These are phyloP conservation scores for Thermothelomyces thermophilus DNA, from an alignment of 2,329 filamentous ascomycete genomes.

Conservation along the genomic window DNA sequence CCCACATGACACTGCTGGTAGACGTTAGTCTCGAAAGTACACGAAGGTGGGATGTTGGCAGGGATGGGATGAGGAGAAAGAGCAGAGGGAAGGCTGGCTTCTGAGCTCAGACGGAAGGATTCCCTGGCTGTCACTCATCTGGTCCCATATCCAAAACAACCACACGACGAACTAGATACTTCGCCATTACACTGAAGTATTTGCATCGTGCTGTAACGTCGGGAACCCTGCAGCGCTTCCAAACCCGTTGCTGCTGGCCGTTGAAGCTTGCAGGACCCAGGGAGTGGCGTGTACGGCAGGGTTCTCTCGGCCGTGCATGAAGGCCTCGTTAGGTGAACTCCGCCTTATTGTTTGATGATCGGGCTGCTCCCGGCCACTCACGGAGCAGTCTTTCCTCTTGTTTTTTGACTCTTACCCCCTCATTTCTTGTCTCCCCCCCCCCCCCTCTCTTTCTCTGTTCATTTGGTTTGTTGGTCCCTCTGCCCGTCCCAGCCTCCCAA, in stretches of 20 bases:
- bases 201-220: background rate
- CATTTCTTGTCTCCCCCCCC: background rate
- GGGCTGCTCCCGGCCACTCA: constrained; percentile 17
- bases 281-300: constrained; percentile 8
- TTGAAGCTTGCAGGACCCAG: constrained; percentile 18
- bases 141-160: background rate
- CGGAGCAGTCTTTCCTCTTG: constrained; percentile 5
- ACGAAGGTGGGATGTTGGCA: constrained; percentile 5
- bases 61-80: constrained; percentile 2
- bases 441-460: background rate
- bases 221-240: constrained; percentile 12
- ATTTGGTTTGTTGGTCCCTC: background rate
- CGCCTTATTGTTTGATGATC: constrained; percentile 21
- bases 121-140: background rate
- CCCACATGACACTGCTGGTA: constrained; percentile 13
- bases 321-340: constrained; percentile 18
- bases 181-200: too few species aligned
- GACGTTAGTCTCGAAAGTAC: too few species aligned
- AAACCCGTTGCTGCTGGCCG: constrained; percentile 10
- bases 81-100: background rate
- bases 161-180: background rate
- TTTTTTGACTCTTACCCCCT: background rate
- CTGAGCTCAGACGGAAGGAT: background rate
- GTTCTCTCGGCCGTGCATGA: constrained; percentile 24
- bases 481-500: constrained; percentile 12